Evolutionary conservation across 73 alveolate genomes (phyloP).

Genomic region (Tetrahymena elliotti): DNA sequence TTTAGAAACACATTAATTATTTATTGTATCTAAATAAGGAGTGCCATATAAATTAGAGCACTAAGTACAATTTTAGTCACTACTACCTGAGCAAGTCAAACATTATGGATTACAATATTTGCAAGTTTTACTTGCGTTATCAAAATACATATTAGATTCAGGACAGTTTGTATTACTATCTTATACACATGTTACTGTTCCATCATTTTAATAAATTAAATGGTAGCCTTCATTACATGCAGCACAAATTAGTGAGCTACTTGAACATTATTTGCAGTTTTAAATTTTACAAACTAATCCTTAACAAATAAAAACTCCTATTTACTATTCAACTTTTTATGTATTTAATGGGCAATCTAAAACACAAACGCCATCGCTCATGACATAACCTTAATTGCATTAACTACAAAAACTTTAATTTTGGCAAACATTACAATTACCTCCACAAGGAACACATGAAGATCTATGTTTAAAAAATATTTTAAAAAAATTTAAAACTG

Average conservation of each 20-base stretch:
- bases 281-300: background rate
- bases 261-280: background rate
- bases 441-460: background rate
- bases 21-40: background rate
- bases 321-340: background rate
- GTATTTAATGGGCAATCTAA: background rate
- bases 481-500: background rate
- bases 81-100: background rate
- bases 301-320: background rate
- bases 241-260: background rate
- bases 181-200: background rate
- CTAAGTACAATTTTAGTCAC: background rate
- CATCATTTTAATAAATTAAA: background rate
- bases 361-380: background rate
- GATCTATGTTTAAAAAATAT: background rate
- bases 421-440: background rate
- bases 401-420: background rate
- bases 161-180: background rate
- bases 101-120: background rate
- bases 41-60: background rate
- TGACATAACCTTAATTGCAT: background rate
- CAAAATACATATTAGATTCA: background rate
- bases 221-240: background rate
- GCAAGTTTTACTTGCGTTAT: background rate
- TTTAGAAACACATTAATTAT: background rate